Conservation (phyloP, 2,329 filamentous ascomycete genomes). For the Lasiodiplodia theobromae region DNA sequence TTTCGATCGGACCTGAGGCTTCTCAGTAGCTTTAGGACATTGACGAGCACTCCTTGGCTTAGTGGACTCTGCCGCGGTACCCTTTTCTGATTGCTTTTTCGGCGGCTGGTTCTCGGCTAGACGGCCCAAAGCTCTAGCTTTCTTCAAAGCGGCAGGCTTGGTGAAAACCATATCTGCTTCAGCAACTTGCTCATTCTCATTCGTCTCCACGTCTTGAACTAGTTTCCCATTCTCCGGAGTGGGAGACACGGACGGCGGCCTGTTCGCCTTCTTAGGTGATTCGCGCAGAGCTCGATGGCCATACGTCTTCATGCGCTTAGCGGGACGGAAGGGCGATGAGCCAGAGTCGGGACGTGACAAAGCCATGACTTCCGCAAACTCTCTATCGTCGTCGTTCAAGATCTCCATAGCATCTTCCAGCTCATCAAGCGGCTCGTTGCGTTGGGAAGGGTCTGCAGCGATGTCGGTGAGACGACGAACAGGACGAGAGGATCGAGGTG, state of each 20-base stretch:
- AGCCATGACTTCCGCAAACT: conserved; percentile 35
- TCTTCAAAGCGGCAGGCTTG: conserved; percentile 38
- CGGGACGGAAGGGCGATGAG: conserved; percentile 27
- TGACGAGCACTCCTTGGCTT: background rate
- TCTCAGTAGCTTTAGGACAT: conserved; percentile 1
- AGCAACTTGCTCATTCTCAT: background rate
- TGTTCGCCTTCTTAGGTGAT: conserved; percentile 23
- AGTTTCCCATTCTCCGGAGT: conserved; percentile 19
- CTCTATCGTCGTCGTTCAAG: conserved; percentile 34
- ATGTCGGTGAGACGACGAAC: conserved; percentile 46
- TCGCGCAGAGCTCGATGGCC: conserved; percentile 14
- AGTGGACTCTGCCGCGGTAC: conserved; percentile 30
- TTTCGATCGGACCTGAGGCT: background rate
- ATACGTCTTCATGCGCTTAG: conserved; percentile 28
- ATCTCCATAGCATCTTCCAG: conserved; percentile 33
- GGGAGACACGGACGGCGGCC: conserved; percentile 6
- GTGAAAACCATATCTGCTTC: conserved; percentile 29
- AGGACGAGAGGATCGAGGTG: conserved; percentile 19
- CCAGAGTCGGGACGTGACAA: background rate
- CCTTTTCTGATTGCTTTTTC: conserved; percentile 34
- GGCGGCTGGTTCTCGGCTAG: conserved; percentile 33
- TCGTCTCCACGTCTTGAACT: conserved; percentile 29
- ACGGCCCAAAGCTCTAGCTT: conserved; percentile 24
- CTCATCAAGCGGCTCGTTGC: conserved; percentile 13
- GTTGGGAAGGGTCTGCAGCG: conserved; percentile 43